These are phyloP conservation scores for Microascus cirrosus DNA, from an alignment of 2,329 filamentous ascomycete species.

Conservation along the genomic window DNA sequence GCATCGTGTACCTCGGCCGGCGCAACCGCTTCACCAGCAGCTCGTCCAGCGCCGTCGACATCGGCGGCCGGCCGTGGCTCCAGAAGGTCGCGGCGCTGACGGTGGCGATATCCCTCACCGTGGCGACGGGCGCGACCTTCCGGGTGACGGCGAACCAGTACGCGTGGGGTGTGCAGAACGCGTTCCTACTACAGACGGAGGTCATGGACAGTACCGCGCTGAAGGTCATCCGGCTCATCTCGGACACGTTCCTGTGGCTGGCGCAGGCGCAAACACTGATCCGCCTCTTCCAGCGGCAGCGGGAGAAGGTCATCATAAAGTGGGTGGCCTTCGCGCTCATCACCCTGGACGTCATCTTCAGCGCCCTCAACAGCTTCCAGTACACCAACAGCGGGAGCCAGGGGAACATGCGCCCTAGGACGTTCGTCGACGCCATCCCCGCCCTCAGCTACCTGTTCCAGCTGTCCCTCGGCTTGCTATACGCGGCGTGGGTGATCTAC, in stretches of 20 bases:
- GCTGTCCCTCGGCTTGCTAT: slow-evolving; percentile 73
- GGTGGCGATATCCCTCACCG: slow-evolving; percentile 76
- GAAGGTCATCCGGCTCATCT: slow-evolving; percentile 83
- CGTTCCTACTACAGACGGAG: slow-evolving; percentile 58
- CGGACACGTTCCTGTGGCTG: slow-evolving; percentile 92
- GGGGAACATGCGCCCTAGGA: slow-evolving; percentile 45
- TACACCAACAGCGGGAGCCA: slow-evolving; percentile 38
- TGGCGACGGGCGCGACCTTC: slow-evolving; percentile 88
- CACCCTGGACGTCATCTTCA: slow-evolving; percentile 80
- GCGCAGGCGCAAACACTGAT: slow-evolving; percentile 96
- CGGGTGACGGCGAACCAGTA: slow-evolving; percentile 76
- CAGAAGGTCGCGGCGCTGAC: slow-evolving; percentile 72
- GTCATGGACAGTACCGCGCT: slow-evolving; percentile 81
- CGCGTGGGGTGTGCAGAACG: slow-evolving; percentile 66
- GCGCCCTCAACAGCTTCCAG: slow-evolving; percentile 77
- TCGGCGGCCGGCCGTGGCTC: slow-evolving; percentile 86
- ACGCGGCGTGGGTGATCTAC: slow-evolving; percentile 89
- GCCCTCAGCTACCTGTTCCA: slow-evolving; percentile 88
- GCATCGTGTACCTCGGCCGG: slow-evolving; percentile 67
- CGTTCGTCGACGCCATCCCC: slow-evolving; percentile 82
- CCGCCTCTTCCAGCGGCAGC: slow-evolving; percentile 86
- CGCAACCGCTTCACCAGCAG: slow-evolving; percentile 81
- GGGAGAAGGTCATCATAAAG: slow-evolving; percentile 97
- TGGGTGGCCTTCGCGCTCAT: slow-evolving; percentile 96
- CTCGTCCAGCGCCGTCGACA: slow-evolving; percentile 66